Evolutionary conservation across 1,284 basidiomycete species (phyloP).

Genomic region (Moniliella sp.): DNA sequence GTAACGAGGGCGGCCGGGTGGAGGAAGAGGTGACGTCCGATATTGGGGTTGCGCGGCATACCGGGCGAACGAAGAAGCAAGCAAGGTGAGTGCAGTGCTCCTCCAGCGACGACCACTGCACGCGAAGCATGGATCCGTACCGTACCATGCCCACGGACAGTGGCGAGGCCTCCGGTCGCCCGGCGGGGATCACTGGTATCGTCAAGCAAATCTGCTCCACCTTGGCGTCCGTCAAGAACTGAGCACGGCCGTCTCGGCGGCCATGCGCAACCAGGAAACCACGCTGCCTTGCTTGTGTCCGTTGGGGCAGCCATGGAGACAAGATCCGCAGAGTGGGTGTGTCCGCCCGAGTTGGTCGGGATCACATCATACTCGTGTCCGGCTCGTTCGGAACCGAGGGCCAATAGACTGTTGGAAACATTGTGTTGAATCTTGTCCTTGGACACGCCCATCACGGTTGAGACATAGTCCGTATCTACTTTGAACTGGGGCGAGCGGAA

Average conservation of each 20-base stretch:
- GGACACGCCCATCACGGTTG: slow-evolving; percentile 34
- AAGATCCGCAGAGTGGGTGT: slow-evolving; percentile 35
- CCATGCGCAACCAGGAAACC: slow-evolving; percentile 33
- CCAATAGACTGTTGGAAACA: slow-evolving; percentile 30
- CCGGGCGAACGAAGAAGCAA: slow-evolving; percentile 36
- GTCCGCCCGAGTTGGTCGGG: slow-evolving; percentile 36
- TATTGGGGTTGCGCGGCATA: slow-evolving; percentile 35
- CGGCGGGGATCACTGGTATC: too few species aligned
- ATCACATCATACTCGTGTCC: slow-evolving; percentile 30
- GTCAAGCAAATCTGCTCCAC: slow-evolving; percentile 35
- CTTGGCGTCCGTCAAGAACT: slow-evolving; percentile 30
- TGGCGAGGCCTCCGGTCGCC: too few species aligned
- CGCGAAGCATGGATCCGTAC: slow-evolving; percentile 28
- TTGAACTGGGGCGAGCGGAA: slow-evolving; percentile 32
- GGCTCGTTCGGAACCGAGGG: slow-evolving; percentile 23
- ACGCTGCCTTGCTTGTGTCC: slow-evolving; percentile 35
- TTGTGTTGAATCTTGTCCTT: slow-evolving; percentile 33
- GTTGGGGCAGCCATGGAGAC: slow-evolving; percentile 33
- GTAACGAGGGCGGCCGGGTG: slow-evolving; percentile 37
- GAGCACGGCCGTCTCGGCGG: slow-evolving; percentile 31
- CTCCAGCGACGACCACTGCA: slow-evolving; percentile 35
- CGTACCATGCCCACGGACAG: too few species aligned
- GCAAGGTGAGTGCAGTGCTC: slow-evolving; percentile 37
- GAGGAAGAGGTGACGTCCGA: slow-evolving; percentile 36
- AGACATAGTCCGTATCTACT: slow-evolving; percentile 33